These are phyloP conservation scores for Cutaneotrichosporon mucoides DNA, from an alignment of 1,284 basidiomycete genomes.

Conservation along the genomic window DNA sequence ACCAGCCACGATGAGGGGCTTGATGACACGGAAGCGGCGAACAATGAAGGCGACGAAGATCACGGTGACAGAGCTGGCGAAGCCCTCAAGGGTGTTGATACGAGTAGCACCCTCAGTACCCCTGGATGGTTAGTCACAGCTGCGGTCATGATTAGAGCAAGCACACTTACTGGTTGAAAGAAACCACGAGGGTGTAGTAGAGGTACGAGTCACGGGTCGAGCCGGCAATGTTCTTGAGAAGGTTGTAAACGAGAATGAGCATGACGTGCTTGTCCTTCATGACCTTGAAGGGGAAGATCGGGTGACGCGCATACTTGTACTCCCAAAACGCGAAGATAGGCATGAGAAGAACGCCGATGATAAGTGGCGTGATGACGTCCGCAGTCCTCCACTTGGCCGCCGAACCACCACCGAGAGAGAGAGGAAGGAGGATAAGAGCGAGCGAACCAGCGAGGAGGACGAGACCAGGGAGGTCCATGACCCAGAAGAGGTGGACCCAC, in stretches of 20 bases:
- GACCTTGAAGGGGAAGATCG: conserved; percentile 45
- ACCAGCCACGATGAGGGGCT: conserved; percentile 48
- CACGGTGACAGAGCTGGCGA: conserved; percentile 46
- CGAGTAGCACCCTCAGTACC: conserved; percentile 44
- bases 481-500: conserved; percentile 48
- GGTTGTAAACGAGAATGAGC: conserved; percentile 38
- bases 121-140: not conserved
- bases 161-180: conserved; percentile 40
- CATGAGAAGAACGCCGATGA: conserved; percentile 46
- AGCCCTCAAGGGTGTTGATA: conserved; percentile 48
- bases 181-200: conserved; percentile 46
- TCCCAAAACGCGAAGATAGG: conserved; percentile 50
- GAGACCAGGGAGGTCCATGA: conserved; percentile 48
- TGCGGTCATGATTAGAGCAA: conserved; percentile 12
- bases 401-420: conserved; percentile 47
- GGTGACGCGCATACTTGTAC: conserved; percentile 38
- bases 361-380: conserved; percentile 46
- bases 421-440: conserved; percentile 46
- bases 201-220: conserved; percentile 46
- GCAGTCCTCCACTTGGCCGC: conserved; percentile 38
- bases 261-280: conserved; percentile 49
- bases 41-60: conserved; percentile 43
- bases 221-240: conserved; percentile 35
- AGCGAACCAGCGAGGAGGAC: conserved; percentile 44
- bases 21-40: conserved; percentile 44